Base-by-base conservation (phyloP, 108 stramenopile genomes). In the Cyclotella choctawhatcheeana region DNA sequence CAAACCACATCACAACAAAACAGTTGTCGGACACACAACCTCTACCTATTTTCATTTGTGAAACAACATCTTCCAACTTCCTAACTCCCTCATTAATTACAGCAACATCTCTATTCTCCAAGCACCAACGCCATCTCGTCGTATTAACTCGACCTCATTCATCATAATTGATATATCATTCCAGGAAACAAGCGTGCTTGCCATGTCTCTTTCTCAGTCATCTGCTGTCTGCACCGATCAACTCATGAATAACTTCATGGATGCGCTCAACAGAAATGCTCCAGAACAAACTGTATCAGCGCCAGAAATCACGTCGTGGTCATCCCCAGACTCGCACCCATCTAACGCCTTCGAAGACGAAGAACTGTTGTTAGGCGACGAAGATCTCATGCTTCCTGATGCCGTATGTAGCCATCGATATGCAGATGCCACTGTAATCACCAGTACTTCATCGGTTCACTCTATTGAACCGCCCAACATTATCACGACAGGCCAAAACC, bases 191-290 rank as follows among this genome's bases (percentile, higher is more conserved):
- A n/a, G n/a, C n/a, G n/a, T n/a, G n/a, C n/a, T n/a, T n/a, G n/a
- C n/a, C n/a, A n/a, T n/a, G n/a, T n/a, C n/a, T n/a, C n/a, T n/a
- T n/a, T n/a, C n/a, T n/a, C n/a, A n/a, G n/a, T n/a, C n/a, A n/a
- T n/a, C n/a, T n/a, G n/a, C n/a, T n/a, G n/a, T n/a, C n/a, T n/a
- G n/a, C 3, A 10, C 56, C n/a, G 56, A 58, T 58, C 31, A 58
- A 58, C 30, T 58, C 7, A 58, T 58, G 56, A 58, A 58, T 18
- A 58, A 58, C 29, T 58, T 22, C 32, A 58, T 58, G 31, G 33
- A 32, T 32, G 56, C 56, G 10, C 29, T 58, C 27, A 33, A 29
- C 3, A 31, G 56, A 22, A 52, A 52, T 52, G 51, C 22, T 1
- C 51, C 51, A 2, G 51, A 52, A 58, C 1, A 31, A 17, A 29